A percentile compares a stretch with the other conserved stretches of the same genome.
Evolutionary conservation across 305 asterid species (phyloP).

Genomic region (Fraxinus paxiana): DNA sequence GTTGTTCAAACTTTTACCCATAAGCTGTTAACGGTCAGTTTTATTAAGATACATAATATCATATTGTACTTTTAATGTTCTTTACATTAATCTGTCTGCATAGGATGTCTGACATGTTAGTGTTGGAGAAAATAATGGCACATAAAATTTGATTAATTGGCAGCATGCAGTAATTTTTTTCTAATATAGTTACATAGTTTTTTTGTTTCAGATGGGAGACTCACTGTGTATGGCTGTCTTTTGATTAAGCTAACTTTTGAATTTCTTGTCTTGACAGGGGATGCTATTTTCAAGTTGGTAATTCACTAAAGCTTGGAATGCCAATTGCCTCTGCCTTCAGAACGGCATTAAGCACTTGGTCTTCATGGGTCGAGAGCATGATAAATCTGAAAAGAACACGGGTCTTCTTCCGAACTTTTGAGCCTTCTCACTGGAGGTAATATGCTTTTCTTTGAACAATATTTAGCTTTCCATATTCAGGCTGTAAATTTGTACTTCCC

Average conservation of each 20-base stretch:
- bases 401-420: conserved; percentile 64
- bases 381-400: conserved; percentile 50
- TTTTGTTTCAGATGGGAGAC: background rate
- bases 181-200: background rate
- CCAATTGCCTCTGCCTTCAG: conserved; percentile 50
- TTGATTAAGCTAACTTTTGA: conserved; percentile 22
- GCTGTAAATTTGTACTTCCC: background rate
- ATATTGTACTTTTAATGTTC: background rate
- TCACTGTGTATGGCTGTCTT: background rate
- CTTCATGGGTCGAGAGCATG: conserved; percentile 60
- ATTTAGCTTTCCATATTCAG: background rate
- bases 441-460: background rate
- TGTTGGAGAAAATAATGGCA: background rate
- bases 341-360: conserved; percentile 62
- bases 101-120: background rate
- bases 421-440: conserved; percentile 88
- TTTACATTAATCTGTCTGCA: background rate
- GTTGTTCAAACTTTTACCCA: background rate
- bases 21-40: background rate
- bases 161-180: background rate
- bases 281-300: conserved; percentile 64
- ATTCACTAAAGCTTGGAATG: conserved; percentile 55
- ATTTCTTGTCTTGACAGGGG: conserved; percentile 56
- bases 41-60: background rate
- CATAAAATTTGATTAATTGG: background rate